Conservation (phyloP, 2,329 filamentous ascomycete species). For the Trichoderma brevicompactum region DNA sequence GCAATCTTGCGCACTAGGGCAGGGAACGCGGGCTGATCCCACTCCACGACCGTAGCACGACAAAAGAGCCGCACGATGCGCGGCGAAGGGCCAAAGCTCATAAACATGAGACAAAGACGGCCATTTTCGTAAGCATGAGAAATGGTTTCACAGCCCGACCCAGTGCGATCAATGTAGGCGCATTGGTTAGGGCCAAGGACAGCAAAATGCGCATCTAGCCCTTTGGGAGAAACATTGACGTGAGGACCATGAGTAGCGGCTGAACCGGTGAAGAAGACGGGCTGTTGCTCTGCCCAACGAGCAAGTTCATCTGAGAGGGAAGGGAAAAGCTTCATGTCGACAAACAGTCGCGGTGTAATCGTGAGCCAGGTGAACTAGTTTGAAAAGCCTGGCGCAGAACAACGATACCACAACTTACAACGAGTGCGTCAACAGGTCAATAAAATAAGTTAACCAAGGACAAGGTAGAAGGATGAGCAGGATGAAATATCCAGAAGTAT, state of each 20-base stretch:
- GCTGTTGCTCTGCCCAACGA: conserved; percentile 68
- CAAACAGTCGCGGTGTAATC: neutral
- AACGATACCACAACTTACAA: conserved; percentile 23
- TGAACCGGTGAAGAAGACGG: conserved; percentile 76
- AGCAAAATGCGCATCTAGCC: conserved; percentile 65
- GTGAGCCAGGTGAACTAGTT: neutral
- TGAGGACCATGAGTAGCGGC: conserved; percentile 70
- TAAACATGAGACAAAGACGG: conserved; percentile 75
- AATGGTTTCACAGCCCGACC: conserved; percentile 77
- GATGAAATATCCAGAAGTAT: neutral
- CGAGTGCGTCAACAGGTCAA: neutral
- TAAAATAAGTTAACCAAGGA: neutral
- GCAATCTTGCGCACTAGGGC: conserved; percentile 51
- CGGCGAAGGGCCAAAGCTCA: conserved; percentile 62
- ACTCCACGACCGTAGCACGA: conserved; percentile 62
- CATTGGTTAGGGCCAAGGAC: conserved; percentile 62
- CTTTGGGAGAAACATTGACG: conserved; percentile 79
- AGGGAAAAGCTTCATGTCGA: conserved; percentile 63
- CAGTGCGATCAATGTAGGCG: conserved; percentile 75
- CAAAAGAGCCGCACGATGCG: conserved; percentile 70
- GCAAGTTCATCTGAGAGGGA: conserved; percentile 60
- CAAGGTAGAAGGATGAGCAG: neutral
- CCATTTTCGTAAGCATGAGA: conserved; percentile 77
- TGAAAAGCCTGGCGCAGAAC: neutral
- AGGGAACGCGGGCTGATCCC: conserved; percentile 55